These are phyloP conservation scores for Penicillium sp. DNA, from an alignment of 2,329 filamentous ascomycete genomes.

Conservation along the genomic window DNA sequence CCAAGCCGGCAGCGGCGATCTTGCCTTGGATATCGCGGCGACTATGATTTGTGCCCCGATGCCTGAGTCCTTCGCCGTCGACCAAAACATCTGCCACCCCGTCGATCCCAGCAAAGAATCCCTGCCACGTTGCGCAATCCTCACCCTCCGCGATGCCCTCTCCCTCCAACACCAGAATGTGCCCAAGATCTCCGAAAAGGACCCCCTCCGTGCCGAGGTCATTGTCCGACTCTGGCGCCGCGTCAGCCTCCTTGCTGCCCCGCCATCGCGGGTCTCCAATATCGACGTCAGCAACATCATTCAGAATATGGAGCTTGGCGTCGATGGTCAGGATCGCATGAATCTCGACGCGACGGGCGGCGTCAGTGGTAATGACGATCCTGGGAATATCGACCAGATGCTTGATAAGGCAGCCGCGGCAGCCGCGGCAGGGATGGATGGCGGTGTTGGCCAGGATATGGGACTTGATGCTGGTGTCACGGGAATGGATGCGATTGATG, in stretches of 20 bases:
- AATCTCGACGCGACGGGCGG: conserved; percentile 36
- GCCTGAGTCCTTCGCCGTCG: conserved; percentile 47
- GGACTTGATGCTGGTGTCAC: conserved; percentile 34
- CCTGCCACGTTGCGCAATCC: conserved; percentile 40
- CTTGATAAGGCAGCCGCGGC: conserved; percentile 48
- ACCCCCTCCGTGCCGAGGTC: conserved; percentile 52
- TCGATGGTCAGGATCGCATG: conserved; percentile 42
- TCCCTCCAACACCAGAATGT: conserved; percentile 47
- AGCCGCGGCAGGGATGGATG: conserved; percentile 42
- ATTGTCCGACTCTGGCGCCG: conserved; percentile 54
- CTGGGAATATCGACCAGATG: conserved; percentile 48
- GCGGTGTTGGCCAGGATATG: conserved; percentile 32
- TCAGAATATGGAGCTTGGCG: conserved; percentile 48
- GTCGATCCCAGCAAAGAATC: conserved; percentile 42
- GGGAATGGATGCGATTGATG: conserved; percentile 50
- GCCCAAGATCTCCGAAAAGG: conserved; percentile 49
- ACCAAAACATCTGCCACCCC: conserved; percentile 45
- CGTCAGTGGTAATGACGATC: conserved; percentile 31
- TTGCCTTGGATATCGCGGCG: conserved; percentile 53
- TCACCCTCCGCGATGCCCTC: conserved; percentile 52
- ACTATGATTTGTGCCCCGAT: conserved; percentile 52
- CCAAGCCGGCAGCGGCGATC: conserved; percentile 47
- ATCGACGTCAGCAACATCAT: conserved; percentile 53
- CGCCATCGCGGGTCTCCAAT: conserved; percentile 47
- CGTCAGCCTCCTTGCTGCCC: conserved; percentile 48